Evolutionary conservation across 106 monocot species (phyloP), one percentile per base, ranked within the genome.

Genomic region (Dendrobium officinale): DNA sequence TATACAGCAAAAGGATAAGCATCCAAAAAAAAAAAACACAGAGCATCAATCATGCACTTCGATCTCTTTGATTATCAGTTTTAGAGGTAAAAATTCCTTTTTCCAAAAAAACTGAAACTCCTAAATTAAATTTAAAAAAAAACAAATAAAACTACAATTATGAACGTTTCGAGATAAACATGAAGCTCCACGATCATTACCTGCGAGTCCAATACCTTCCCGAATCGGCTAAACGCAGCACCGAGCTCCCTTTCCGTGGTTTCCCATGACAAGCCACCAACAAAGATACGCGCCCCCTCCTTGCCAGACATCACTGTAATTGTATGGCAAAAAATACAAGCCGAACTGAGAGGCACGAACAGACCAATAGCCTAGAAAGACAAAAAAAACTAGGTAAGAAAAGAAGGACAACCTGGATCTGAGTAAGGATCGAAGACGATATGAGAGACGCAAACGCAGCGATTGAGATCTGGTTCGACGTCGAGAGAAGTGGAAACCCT

Each of bases 181-280:
- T 31, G 8, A 27, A 70, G 37, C 37, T 31, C 41, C 19, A 20
- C 33, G 5, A 4, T 1, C 42, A 27, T 72, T 82, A 85, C 88
- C 88, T 88, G 88, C 9, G 88, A 80, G 24, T 92, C 92, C 6
- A 92, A 16, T 24, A 92, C 84, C 86, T 88, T 88, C 56, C 92
- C 92, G 75, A 88, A 92, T 77, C 85, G 86, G 59, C 83, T 61
- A 79, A 92, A 92, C 40, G 82, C 86, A 42, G 79, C 82, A 77
- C 90, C 86, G 11, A 88, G 82, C 18, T 78, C 66, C 42, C 88
- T 79, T 54, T 88, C 88, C 55, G 81, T 33, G 24, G 90, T 90
- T 8, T 90, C 86, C 83, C 84, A 88, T 42, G 88, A 85, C 82
- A 90, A 78, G 6, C 90, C 86, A 9, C 90, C 90, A 4, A 90